phyloP scores from a whole-genome alignment of 768 basidiomycete species.

The Lactarius evosmus region DNA sequence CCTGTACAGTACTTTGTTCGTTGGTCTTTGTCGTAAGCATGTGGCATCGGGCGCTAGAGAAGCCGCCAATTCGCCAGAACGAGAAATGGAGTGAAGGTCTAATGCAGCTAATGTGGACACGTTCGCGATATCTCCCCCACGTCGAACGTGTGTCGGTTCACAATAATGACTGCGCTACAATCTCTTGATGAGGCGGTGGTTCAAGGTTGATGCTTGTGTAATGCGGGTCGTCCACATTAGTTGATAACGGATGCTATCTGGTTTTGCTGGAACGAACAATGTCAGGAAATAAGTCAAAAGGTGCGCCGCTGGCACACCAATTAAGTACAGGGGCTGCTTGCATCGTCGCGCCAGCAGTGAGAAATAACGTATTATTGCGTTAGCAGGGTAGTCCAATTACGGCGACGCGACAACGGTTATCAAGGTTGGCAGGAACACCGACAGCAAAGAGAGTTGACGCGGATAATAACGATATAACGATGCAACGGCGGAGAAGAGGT shows the following conservation, averaged over 20 bases:
- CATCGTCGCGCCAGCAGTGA: neutral
- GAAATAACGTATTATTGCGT: constrained; percentile 5
- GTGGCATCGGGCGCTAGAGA: neutral
- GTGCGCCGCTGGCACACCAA: constrained; percentile 17
- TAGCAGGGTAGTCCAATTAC: neutral
- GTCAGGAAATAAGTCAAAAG: neutral
- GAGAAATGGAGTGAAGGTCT: neutral
- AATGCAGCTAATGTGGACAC: neutral
- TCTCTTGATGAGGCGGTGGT: neutral
- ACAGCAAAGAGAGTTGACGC: neutral
- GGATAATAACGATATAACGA: neutral
- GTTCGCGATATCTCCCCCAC: constrained; percentile 1
- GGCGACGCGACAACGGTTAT: neutral
- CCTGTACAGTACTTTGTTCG: neutral
- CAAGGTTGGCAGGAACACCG: constrained; percentile 16
- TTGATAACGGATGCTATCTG: constrained; percentile 9
- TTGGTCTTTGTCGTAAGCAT: neutral
- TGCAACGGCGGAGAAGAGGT: constrained; percentile 6
- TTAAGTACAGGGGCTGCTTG: neutral
- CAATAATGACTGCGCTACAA: neutral
- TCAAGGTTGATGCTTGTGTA: neutral
- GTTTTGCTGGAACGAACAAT: neutral
- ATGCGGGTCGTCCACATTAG: constrained; percentile 5
- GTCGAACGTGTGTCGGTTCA: constrained; percentile 14
- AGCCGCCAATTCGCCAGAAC: neutral